Evolutionary conservation across 495 filamentous ascomycete species (phyloP).

Genomic region (Delitschia confertaspora): DNA sequence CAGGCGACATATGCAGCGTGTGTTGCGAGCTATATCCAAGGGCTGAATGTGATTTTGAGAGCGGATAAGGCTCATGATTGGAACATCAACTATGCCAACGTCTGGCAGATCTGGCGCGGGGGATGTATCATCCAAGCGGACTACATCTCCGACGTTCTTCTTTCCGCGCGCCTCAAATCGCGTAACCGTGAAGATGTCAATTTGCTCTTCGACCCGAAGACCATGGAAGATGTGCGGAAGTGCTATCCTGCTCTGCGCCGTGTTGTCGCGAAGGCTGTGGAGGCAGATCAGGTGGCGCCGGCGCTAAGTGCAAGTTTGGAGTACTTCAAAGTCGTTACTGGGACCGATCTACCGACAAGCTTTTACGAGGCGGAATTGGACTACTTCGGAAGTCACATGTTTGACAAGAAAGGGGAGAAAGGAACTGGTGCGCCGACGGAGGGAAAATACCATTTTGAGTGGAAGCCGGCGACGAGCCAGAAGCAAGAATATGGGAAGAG

Average conservation of each 20-base stretch:
- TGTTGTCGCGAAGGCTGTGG: slow-evolving; percentile 48
- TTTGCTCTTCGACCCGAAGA: slow-evolving; percentile 41
- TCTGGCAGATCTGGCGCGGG: slow-evolving; percentile 61
- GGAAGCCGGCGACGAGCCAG: slow-evolving; percentile 40
- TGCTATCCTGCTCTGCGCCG: slow-evolving; percentile 47
- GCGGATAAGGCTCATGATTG: slow-evolving; percentile 54
- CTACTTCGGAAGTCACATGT: slow-evolving; percentile 65
- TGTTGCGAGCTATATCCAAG: slow-evolving; percentile 57
- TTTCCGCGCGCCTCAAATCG: slow-evolving; percentile 37
- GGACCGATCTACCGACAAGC: slow-evolving; percentile 45
- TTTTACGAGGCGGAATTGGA: slow-evolving; percentile 73
- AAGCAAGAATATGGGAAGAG: slow-evolving; percentile 1
- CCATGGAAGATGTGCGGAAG: slow-evolving; percentile 47
- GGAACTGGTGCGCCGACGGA: slow-evolving; percentile 39
- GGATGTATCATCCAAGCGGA: slow-evolving; percentile 70
- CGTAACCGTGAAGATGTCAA: slow-evolving; percentile 27
- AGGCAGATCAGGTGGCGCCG: slow-evolving; percentile 57
- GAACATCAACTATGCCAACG: slow-evolving; percentile 50
- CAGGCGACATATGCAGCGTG: slow-evolving; percentile 55
- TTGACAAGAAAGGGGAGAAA: slow-evolving; percentile 46
- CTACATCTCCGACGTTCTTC: slow-evolving; percentile 49
- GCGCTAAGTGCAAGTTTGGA: slow-evolving; percentile 56
- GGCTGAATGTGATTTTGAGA: slow-evolving; percentile 55
- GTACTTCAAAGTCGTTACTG: slow-evolving; percentile 58
- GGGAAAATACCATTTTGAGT: slow-evolving; percentile 51